These are phyloP conservation scores for Phaeosphaeriaceae sp. DNA, from an alignment of 2,329 filamentous ascomycete species.

Conservation along the genomic window DNA sequence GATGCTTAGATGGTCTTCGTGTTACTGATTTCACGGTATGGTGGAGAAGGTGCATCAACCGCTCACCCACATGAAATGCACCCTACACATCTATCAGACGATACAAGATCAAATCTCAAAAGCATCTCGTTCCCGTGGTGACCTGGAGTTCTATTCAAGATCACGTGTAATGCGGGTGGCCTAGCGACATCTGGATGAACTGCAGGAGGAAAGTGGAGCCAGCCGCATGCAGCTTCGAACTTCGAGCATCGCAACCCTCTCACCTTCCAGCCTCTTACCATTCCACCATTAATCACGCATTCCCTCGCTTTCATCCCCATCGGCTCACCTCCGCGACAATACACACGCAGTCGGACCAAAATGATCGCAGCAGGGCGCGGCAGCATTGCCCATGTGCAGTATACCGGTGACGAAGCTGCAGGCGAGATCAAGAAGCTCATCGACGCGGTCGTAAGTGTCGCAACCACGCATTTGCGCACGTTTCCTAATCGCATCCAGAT, in stretches of 20 bases:
- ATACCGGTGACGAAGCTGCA: constrained; percentile 44
- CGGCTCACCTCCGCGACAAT: not conserved
- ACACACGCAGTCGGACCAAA: constrained; percentile 12
- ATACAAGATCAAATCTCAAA: not conserved
- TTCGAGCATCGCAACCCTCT: not conserved
- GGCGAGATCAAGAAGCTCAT: constrained; percentile 78
- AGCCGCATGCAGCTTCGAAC: constrained; percentile 12
- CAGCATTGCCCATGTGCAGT: constrained; percentile 38
- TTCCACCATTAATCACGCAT: constrained; percentile 12
- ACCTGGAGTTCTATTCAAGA: not conserved
- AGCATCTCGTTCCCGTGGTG: not conserved
- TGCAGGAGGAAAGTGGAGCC: not conserved
- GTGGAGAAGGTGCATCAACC: not conserved
- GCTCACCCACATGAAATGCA: too few species aligned
- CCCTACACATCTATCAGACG: too few species aligned
- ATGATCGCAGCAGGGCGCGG: constrained; percentile 42
- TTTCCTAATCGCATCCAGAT: constrained; percentile 50
- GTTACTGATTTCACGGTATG: not conserved
- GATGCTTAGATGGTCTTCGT: not conserved
- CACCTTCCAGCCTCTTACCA: constrained; percentile 11
- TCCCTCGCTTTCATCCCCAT: not conserved
- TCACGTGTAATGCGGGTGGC: constrained; percentile 1
- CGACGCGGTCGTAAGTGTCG: constrained; percentile 72
- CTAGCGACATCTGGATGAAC: too few species aligned
- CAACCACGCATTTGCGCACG: not conserved